A percentile compares a stretch with the other conserved stretches of the same genome.
These are phyloP conservation scores for Aphanomyces invadans DNA, from an alignment of 352 stramenopile genomes.

Conservation along the genomic window DNA sequence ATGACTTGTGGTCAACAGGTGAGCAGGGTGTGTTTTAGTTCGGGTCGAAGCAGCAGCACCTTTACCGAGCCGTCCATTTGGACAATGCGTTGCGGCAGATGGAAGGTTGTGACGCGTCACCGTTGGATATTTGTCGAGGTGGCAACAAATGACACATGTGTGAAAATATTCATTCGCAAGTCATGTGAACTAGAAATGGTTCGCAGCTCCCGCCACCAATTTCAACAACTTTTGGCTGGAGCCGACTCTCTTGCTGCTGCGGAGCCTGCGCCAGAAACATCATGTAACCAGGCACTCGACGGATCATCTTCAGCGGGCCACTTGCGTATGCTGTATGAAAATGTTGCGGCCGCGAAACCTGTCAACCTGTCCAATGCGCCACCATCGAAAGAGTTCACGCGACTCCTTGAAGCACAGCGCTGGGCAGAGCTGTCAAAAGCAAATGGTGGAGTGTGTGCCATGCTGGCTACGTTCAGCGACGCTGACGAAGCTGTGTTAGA, in stretches of 20 bases:
- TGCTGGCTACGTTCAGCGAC: not conserved
- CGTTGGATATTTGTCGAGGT: not conserved
- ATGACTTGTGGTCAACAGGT: not conserved
- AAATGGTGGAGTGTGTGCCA: not conserved
- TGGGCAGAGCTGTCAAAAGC: not conserved
- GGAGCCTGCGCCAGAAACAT: not conserved
- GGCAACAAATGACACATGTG: too few relatives aligned
- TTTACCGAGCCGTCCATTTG: not conserved
- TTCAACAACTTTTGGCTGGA: not conserved
- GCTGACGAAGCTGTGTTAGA: not conserved
- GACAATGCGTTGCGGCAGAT: not conserved
- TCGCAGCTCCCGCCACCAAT: not conserved
- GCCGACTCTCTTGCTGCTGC: too few relatives aligned
- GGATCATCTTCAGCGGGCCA: not conserved
- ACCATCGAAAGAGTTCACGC: not conserved
- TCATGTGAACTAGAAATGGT: slow-evolving; percentile 3
- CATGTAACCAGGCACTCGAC: not conserved
- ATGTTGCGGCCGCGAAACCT: not conserved
- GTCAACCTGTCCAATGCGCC: not conserved
- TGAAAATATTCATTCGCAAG: too few relatives aligned
- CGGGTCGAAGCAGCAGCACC: not conserved
- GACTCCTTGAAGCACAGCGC: slow-evolving; percentile 3
- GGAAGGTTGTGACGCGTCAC: not conserved
- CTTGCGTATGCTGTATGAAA: slow-evolving; percentile 3
- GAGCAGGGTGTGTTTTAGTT: not conserved